Evolutionary conservation across 768 basidiomycete species (phyloP), one percentile per base, ranked within the genome.

Genomic region (Suillus subluteus): DNA sequence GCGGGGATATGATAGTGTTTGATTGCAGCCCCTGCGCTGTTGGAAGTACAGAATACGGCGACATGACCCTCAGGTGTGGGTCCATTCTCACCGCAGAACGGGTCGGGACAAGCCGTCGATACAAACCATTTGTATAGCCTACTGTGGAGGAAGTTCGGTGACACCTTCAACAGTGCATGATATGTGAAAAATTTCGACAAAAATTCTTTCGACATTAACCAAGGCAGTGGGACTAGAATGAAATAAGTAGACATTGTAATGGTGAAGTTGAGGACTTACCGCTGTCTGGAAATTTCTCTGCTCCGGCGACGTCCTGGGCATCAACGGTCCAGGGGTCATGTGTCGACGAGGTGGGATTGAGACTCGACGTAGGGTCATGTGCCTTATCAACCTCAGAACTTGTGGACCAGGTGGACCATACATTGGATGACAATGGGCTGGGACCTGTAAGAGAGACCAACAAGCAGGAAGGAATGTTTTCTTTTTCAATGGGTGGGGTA

Each of bases 341-440:
- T 43, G 23, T 52, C 15, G 41, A 41, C 1, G 41, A 15, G 15
- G 15, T 41, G 41, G 41, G 41, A 41, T 15, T 16, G 41, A 16
- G 0, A 6, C 41, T 41, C 41, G 5, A 41, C 5, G 15, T 41
- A 41, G 23, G 0, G 12, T 46, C 2, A 46, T 23, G 18, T 43
- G 18, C 30, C 35, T 65, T 55, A 66, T 62, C 50, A 50, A 11
- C 46, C n/a, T 48, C 11, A 13, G 48, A 26, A 23, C 48, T 50
- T 26, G 48, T 12, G 6, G 23, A 13, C 48, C 48, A 50, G 23
- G 5, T 50, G 1, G 48, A 50, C 48, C 23, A 50, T 23, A 0
- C n/a, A 11, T 23, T 48, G 46, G n/a, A 48, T 26, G 48, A 6
- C 4, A n/a, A n/a, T n/a, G n/a, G n/a, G n/a, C 48, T 50, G 48